Conservation (phyloP, 805 yeast species). For the Monosporozyma yasuniensis region DNA sequence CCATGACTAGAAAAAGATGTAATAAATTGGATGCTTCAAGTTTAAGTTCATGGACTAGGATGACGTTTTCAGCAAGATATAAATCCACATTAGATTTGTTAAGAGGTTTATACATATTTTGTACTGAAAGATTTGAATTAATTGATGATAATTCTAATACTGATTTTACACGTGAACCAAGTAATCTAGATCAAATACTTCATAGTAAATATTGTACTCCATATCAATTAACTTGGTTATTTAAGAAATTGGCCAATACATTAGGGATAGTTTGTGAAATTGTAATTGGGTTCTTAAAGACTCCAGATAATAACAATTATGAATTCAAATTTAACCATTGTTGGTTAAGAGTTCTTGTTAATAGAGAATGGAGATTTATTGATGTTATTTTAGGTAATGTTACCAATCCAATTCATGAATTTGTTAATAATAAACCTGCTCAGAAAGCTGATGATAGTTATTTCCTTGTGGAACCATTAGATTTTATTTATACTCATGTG, state of each 20-base stretch:
- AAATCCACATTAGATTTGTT: slow-evolving; percentile 46
- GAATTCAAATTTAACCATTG: slow-evolving; percentile 61
- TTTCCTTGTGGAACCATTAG: slow-evolving; percentile 69
- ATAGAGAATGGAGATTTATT: slow-evolving; percentile 70
- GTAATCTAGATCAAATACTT: slow-evolving; percentile 37
- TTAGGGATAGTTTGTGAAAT: slow-evolving; percentile 67
- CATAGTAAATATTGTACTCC: slow-evolving; percentile 47
- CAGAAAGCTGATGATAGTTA: slow-evolving; percentile 43
- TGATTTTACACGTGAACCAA: slow-evolving; percentile 31
- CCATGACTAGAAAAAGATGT: slow-evolving; percentile 32
- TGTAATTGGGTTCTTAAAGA: slow-evolving; percentile 74
- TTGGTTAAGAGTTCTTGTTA: slow-evolving; percentile 75
- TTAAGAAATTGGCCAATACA: slow-evolving; percentile 61
- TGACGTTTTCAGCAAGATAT: slow-evolving; percentile 45
- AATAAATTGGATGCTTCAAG: slow-evolving; percentile 36
- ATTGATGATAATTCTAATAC: slow-evolving; percentile 32
- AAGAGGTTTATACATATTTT: slow-evolving; percentile 56
- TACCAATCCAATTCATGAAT: slow-evolving; percentile 42
- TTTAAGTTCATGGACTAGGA: slow-evolving; percentile 46
- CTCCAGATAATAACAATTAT: slow-evolving; percentile 50
- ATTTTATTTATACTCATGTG: slow-evolving; percentile 73
- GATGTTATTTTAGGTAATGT: slow-evolving; percentile 63
- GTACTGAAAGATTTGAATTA: slow-evolving; percentile 50
- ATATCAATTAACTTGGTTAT: slow-evolving; percentile 68
- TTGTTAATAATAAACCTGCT: slow-evolving; percentile 28